Percentiles rank a stretch among this genome's conserved stretches.
These are phyloP conservation scores for Nakazawaea ernobii DNA, from an alignment of 805 yeast species.

Conservation along the genomic window DNA sequence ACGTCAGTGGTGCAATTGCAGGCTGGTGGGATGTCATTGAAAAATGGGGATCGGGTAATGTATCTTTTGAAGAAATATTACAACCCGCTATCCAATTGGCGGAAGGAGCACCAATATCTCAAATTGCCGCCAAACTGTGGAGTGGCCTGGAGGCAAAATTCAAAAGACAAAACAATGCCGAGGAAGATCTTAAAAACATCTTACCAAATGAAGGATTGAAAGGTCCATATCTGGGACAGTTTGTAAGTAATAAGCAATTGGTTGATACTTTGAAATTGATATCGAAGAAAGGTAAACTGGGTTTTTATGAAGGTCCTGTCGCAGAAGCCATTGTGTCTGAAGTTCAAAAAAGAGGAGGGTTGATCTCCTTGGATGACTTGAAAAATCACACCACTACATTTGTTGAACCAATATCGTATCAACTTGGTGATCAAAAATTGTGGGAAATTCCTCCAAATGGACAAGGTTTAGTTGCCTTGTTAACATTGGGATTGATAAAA, in stretches of 20 bases:
- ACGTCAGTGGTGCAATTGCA: slow-evolving; percentile 77
- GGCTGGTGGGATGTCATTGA: slow-evolving; percentile 72
- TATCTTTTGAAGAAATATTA: slow-evolving; percentile 50
- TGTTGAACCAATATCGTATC: slow-evolving; percentile 57
- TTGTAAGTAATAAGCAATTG: slow-evolving; percentile 43
- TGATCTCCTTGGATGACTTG: slow-evolving; percentile 51
- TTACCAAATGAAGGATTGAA: slow-evolving; percentile 30
- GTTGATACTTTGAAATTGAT: slow-evolving; percentile 49
- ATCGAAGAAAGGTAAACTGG: slow-evolving; percentile 54
- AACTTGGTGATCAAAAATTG: slow-evolving; percentile 46
- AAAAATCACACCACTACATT: slow-evolving; percentile 50
- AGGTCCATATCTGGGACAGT: slow-evolving; percentile 56
- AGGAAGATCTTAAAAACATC: slow-evolving; percentile 24
- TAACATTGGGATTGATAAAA: slow-evolving; percentile 62
- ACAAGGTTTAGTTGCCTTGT: slow-evolving; percentile 70
- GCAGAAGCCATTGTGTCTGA: slow-evolving; percentile 60
- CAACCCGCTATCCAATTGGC: slow-evolving; percentile 67
- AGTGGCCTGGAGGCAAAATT: slow-evolving; percentile 32
- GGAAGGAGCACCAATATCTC: slow-evolving; percentile 63
- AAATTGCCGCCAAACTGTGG: slow-evolving; percentile 52
- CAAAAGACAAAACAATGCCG: slow-evolving; percentile 25
- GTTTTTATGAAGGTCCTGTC: slow-evolving; percentile 65
- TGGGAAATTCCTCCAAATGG: slow-evolving; percentile 89
- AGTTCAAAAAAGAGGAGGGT: slow-evolving; percentile 48
- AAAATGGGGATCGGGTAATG: slow-evolving; percentile 68